phyloP scores from a whole-genome alignment of 140 eudicot species.

The Flaveria floridana region DNA sequence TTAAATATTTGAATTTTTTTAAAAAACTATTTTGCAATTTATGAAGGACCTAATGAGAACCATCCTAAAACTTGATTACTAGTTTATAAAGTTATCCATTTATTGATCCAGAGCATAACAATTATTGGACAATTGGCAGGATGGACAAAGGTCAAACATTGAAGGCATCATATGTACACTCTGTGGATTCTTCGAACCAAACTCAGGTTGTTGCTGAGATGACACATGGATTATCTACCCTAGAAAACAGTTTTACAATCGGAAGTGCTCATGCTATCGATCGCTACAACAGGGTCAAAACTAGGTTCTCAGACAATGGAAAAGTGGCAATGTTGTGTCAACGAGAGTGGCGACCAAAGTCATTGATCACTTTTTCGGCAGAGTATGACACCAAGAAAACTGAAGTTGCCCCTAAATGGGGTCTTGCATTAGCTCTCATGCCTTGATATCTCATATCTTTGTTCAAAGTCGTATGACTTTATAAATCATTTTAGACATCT shows the following conservation, averaged over 20 bases:
- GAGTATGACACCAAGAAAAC: slow-evolving; percentile 61
- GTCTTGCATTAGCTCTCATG: slow-evolving; percentile 68
- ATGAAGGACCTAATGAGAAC: no score
- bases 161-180: slow-evolving; percentile 73
- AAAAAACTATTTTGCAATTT: no score
- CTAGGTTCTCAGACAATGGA: slow-evolving; percentile 64
- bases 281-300: slow-evolving; percentile 53
- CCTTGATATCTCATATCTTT: slow-evolving; percentile 42
- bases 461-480: slow-evolving; percentile 30
- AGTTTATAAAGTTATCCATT: not conserved
- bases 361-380: slow-evolving; percentile 58
- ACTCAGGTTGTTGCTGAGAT: slow-evolving; percentile 80
- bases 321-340: slow-evolving; percentile 68
- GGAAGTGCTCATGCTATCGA: slow-evolving; percentile 69
- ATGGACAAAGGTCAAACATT: slow-evolving; percentile 73
- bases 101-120: not conserved
- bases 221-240: slow-evolving; percentile 54
- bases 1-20: no score
- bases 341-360: slow-evolving; percentile 88
- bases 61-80: no score
- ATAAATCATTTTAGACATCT: slow-evolving; percentile 29
- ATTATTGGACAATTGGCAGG: slow-evolving; percentile 44
- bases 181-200: slow-evolving; percentile 49
- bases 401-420: slow-evolving; percentile 55
- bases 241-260: slow-evolving; percentile 55